Base-by-base conservation (phyloP, 495 filamentous ascomycete species). In the Aspergillus incahuasiensis region DNA sequence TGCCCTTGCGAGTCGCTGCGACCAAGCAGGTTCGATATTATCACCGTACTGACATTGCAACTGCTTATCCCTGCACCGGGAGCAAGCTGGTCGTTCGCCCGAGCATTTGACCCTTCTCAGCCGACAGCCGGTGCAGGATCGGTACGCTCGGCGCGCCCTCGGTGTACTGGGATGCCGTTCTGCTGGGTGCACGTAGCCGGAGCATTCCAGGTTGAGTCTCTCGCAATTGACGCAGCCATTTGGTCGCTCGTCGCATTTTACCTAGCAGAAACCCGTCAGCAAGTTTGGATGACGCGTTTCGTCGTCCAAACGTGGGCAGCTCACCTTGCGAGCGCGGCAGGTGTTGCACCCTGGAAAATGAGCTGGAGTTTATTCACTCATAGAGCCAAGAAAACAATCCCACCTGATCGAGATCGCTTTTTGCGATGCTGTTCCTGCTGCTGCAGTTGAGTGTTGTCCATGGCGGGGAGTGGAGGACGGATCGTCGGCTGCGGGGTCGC, bases 41-140 rank as follows among this genome's bases (percentile, higher is more conserved):
- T 71, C 64, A 8, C 58, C 67, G 48, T 69, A 74, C 8, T 54
- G 55, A 48, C 70, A 74, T n/a, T 51, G 30, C 9, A 61, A n/a
- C 7, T 46, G 52, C 39, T 60, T 68, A 6, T 50, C 48, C 19
- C 60, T 55, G 55, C 70, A 74, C 28, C 70, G 53, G 25, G 54
- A 53, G 51, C 69, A 74, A 12, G 40, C 54, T 16, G 69, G 69
- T 18, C 66, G 61, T 15, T 69, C 70, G 12, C 69, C 68, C 7
- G 69, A 71, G 49, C 70, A 74, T 54, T 69, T 70, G 3, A 61
- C 67, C 48, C 71, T 72, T 9, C 63, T 64, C 11, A 57, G 24
- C 16, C 68, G 68, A 48, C 68, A 74, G 22, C 57, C 60, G 5
- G 55, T 62, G 24, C 70, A 74, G 13, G 67, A 72, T 13, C 67